These are phyloP conservation scores for Pleurostoma richardsiae DNA, from an alignment of 2,329 filamentous ascomycete species.

Conservation along the genomic window DNA sequence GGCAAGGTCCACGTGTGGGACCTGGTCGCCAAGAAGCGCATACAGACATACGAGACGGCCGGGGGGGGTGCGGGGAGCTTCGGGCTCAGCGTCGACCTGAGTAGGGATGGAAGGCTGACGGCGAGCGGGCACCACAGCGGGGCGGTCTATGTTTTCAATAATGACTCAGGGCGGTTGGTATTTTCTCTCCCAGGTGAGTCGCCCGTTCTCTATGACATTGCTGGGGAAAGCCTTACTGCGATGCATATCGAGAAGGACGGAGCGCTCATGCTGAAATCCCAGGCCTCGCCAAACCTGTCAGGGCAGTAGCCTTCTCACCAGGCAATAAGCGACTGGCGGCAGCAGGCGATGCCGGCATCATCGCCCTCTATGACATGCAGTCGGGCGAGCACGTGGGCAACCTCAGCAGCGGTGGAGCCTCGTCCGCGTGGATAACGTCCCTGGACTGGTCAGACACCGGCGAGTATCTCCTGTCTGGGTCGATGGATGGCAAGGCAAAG, in stretches of 20 bases:
- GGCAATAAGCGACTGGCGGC: constrained; percentile 80
- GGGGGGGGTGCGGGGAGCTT: constrained; percentile 60
- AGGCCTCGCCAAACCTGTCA: constrained; percentile 84
- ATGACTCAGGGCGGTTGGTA: constrained; percentile 76
- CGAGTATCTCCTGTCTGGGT: constrained; percentile 82
- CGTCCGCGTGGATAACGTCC: constrained; percentile 85
- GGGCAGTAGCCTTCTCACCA: constrained; percentile 83
- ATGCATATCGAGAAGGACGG: no score
- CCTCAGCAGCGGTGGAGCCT: constrained; percentile 50
- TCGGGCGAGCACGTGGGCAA: constrained; percentile 92
- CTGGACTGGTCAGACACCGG: constrained; percentile 92
- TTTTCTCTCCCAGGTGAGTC: constrained; percentile 74
- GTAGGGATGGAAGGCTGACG: constrained; percentile 74
- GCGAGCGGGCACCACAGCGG: constrained; percentile 93
- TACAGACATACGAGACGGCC: constrained; percentile 74
- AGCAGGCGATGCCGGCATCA: constrained; percentile 81
- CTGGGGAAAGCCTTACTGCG: no score
- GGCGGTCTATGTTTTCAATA: constrained; percentile 90
- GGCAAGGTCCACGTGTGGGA: constrained; percentile 91
- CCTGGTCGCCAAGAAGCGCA: constrained; percentile 43
- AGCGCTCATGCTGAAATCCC: background rate
- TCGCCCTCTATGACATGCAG: constrained; percentile 86
- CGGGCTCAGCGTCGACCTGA: constrained; percentile 80
- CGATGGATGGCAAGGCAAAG: constrained; percentile 91
- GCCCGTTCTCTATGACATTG: no score